These are phyloP conservation scores for Acacia concinna DNA, from an alignment of 331 rosid species.

Conservation along the genomic window DNA sequence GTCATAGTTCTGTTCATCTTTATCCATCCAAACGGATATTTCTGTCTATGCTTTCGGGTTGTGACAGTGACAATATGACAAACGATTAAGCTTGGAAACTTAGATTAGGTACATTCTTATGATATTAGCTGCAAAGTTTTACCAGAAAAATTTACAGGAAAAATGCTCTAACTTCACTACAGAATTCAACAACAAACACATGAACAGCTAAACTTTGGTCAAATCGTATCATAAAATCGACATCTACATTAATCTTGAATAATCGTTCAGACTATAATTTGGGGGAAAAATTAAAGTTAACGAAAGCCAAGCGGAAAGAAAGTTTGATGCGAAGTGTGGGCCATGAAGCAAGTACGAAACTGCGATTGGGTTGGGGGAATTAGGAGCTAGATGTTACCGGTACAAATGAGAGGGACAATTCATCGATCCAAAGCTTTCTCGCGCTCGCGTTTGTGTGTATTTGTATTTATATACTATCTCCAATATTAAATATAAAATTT, in stretches of 20 bases:
- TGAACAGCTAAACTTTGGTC: not conserved
- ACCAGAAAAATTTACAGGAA: not conserved
- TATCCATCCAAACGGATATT: not conserved
- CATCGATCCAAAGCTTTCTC: not conserved
- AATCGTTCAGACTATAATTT: not conserved
- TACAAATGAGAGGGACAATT: not conserved
- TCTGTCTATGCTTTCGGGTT: not conserved
- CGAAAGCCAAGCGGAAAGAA: not conserved
- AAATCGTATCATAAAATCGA: not conserved
- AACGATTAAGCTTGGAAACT: not conserved
- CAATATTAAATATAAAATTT: too few relatives aligned
- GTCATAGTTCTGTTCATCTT: not conserved
- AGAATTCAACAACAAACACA: not conserved
- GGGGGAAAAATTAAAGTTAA: not conserved
- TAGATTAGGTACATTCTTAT: not conserved
- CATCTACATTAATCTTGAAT: not conserved
- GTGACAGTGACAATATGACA: not conserved
- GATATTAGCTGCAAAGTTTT: not conserved
- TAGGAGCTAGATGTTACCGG: not conserved
- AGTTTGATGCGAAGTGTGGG: not conserved
- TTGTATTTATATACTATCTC: too few relatives aligned
- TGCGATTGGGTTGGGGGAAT: not conserved
- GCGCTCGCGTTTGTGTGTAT: too few relatives aligned
- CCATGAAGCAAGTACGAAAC: not conserved
- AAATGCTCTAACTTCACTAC: not conserved